These are phyloP conservation scores for Candida insectalens DNA, from an alignment of 805 yeast species.

Conservation along the genomic window DNA sequence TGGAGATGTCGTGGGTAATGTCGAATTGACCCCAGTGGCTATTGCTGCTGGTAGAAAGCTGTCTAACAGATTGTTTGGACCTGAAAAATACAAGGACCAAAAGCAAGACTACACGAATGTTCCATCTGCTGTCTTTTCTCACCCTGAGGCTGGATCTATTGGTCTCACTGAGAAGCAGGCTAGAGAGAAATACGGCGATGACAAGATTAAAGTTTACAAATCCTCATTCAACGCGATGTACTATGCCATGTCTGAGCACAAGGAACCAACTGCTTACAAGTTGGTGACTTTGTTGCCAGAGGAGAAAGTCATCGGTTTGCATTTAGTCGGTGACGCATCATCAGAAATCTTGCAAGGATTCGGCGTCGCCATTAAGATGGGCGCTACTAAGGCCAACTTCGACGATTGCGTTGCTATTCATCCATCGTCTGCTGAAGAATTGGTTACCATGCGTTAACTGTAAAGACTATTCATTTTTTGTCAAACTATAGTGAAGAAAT, in stretches of 20 bases:
- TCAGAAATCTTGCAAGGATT: conserved; percentile 96
- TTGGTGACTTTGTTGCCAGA: conserved; percentile 60
- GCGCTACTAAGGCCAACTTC: conserved; percentile 94
- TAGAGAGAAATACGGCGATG: conserved; percentile 65
- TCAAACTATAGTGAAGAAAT: too few species aligned
- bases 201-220: conserved; percentile 70
- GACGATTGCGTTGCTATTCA: conserved; percentile 97
- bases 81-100: conserved; percentile 54
- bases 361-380: conserved; percentile 98
- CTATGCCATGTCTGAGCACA: conserved; percentile 75
- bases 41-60: conserved; percentile 96
- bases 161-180: conserved; percentile 83
- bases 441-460: conserved; percentile 57
- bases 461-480: neutral
- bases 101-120: conserved; percentile 81
- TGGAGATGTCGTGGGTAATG: conserved; percentile 91
- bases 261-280: conserved; percentile 84
- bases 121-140: conserved; percentile 96
- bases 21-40: conserved; percentile 96
- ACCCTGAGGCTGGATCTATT: conserved; percentile 94
- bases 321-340: conserved; percentile 82
- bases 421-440: conserved; percentile 97
- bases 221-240: conserved; percentile 87
- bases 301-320: conserved; percentile 93
- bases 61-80: conserved; percentile 86